Base-by-base conservation (phyloP, 2,329 filamentous ascomycete species). In the Epichloe hybrida region DNA sequence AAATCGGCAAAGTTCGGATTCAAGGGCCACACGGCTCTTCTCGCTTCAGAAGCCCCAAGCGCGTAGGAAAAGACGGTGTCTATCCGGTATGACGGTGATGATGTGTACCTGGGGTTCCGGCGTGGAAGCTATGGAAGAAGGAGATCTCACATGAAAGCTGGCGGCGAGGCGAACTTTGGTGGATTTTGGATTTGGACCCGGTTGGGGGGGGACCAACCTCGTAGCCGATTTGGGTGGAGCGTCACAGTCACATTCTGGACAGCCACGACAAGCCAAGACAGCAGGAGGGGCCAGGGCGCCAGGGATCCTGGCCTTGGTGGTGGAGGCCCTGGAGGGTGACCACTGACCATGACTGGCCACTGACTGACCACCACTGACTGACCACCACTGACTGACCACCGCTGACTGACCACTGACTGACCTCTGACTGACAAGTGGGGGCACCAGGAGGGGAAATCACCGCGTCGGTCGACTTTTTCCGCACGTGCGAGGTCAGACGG, bases 191-290 rank as follows among this genome's bases (percentile, higher is more conserved):
- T 35, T 42, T n/a, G 39, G 35, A 44, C 15, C 44, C 44, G 31
- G 41, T 34, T n/a, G 27, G 34, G 38, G 48, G 48, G 35, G 44
- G n/a, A 5, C 45, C 17, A 17, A 43, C 43, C 34, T 37, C 43
- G 43, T 40, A 39, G 44, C 21, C 51, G 51, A 50, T 53, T 48
- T 37, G 51, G 40, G 48, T 53, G 51, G 48, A 46, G 39, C 48
- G 23, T 27, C 23, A 27, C 23, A 27, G 48, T 20, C 44, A 35
- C 46, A 42, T 9, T 34, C 46, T 49, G 39, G 39, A 37, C 13
- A 20, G 12, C 46, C 40, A 50, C 27, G 17, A 17, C 17, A 17
- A 17, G 17, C 17, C 17, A 17, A 17, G 23, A 27, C 23, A 23
- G 23, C 23, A 3, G 20, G 20, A 39, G 45, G 45, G 45, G 45